A percentile compares a stretch with the other conserved stretches of the same genome.
phyloP scores from a whole-genome alignment of 2,329 filamentous ascomycete species.

The Malbranchea cinnamomea region DNA sequence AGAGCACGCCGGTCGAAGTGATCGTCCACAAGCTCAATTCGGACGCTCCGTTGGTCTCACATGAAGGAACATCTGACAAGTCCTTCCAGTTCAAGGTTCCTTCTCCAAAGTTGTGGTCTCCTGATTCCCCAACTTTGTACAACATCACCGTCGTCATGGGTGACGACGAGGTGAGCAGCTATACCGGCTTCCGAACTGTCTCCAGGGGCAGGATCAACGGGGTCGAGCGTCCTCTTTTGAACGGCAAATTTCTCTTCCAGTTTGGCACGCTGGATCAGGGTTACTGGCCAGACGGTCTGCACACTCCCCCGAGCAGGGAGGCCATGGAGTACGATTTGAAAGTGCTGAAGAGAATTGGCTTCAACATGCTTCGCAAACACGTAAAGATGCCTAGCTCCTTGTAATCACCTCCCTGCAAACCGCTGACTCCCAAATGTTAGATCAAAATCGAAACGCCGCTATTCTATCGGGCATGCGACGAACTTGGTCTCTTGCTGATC shows the following conservation, averaged over 20 bases:
- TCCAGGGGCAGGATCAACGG: conserved; percentile 42
- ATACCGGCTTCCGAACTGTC: conserved; percentile 55
- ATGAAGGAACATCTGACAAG: conserved; percentile 32
- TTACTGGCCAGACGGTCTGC: conserved; percentile 55
- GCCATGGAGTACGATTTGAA: conserved; percentile 54
- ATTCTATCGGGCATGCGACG: conserved; percentile 54
- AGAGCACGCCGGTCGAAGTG: conserved; percentile 24
- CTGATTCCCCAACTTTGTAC: conserved; percentile 47
- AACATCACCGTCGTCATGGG: conserved; percentile 43
- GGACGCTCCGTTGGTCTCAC: conserved; percentile 29
- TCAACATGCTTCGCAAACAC: conserved; percentile 59
- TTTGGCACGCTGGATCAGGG: conserved; percentile 58
- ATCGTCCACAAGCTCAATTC: conserved; percentile 19
- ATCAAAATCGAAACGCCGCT: conserved; percentile 54
- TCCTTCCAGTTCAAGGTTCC: conserved; percentile 41
- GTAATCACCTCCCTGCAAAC: too few relatives aligned
- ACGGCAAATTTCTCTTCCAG: conserved; percentile 53
- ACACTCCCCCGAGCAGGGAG: conserved; percentile 49
- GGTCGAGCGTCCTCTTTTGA: conserved; percentile 46
- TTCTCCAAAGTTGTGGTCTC: conserved; percentile 49
- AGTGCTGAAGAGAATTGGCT: conserved; percentile 48
- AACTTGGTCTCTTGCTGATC: conserved; percentile 50
- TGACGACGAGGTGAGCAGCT: conserved; percentile 44
- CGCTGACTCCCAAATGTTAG: conserved; percentile 16
- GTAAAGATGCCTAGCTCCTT: too few relatives aligned